A percentile compares a stretch with the other conserved stretches of the same genome.
Conservation (phyloP, 495 filamentous ascomycete species). For the Xanthoparmelia taractica region DNA sequence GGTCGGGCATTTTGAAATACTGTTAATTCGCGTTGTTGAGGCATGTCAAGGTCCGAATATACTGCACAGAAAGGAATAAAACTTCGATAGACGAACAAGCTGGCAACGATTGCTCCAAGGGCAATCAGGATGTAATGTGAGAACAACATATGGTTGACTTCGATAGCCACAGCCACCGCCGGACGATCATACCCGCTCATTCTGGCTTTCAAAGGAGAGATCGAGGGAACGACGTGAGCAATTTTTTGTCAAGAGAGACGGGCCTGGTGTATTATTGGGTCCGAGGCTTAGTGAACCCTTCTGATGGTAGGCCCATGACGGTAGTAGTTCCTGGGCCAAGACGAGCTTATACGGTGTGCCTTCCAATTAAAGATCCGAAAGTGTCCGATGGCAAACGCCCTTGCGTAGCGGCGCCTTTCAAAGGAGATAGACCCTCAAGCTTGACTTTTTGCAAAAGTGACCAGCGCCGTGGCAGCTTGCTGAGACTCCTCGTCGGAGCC, state of each 20-base stretch:
- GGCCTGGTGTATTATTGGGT: neutral
- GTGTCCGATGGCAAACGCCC: neutral
- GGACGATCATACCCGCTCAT: slow-evolving; percentile 2
- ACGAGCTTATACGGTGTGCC: neutral
- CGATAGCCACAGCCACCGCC: slow-evolving; percentile 7
- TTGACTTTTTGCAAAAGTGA: neutral
- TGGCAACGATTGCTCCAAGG: slow-evolving; percentile 44
- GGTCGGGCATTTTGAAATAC: slow-evolving; percentile 48
- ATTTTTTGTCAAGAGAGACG: neutral
- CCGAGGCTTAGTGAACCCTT: neutral
- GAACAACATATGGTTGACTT: slow-evolving; percentile 32
- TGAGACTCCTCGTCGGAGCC: neutral
- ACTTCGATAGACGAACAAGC: slow-evolving; percentile 47
- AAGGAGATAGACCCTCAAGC: neutral
- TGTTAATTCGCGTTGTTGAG: slow-evolving; percentile 63
- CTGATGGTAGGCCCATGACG: neutral
- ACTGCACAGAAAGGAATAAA: slow-evolving; percentile 44
- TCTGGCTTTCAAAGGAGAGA: neutral
- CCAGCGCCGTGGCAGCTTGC: neutral
- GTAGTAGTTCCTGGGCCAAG: neutral
- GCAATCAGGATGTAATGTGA: slow-evolving; percentile 33
- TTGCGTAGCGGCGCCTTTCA: neutral
- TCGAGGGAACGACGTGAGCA: neutral
- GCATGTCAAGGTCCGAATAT: slow-evolving; percentile 66
- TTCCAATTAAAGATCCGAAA: neutral